Percentiles rank a stretch among this genome's conserved stretches.
Evolutionary conservation across 2,329 filamentous ascomycete genomes (phyloP).

Genomic region (Stenocarpella maydis): DNA sequence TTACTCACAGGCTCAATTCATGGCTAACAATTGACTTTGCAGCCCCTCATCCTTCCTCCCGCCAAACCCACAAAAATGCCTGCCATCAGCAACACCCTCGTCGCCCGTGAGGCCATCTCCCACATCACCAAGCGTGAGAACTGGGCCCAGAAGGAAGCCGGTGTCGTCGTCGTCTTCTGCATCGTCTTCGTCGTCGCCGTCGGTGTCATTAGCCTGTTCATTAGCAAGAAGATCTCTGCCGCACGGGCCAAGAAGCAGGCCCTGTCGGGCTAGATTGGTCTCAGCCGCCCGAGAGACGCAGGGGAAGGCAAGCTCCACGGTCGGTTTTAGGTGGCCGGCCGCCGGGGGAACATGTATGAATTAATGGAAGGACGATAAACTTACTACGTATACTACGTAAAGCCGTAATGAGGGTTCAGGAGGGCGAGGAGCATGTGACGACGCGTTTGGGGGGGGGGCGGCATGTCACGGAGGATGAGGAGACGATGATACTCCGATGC

Average conservation of each 20-base stretch:
- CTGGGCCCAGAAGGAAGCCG: slow-evolving; percentile 65
- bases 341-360: slow-evolving; percentile 22
- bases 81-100: slow-evolving; percentile 44
- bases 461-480: slow-evolving; percentile 4
- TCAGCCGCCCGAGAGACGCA: background rate
- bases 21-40: slow-evolving; percentile 25
- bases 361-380: slow-evolving; percentile 29
- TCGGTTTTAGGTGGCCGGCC: background rate
- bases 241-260: slow-evolving; percentile 38
- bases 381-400: slow-evolving; percentile 26
- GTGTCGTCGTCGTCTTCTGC: slow-evolving; percentile 69
- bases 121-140: slow-evolving; percentile 64
- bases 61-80: slow-evolving; percentile 43
- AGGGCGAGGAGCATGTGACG: background rate
- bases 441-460: too few species aligned
- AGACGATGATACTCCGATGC: slow-evolving; percentile 36
- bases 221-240: slow-evolving; percentile 46
- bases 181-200: slow-evolving; percentile 64
- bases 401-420: slow-evolving; percentile 31
- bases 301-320: background rate
- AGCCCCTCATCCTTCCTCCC: background rate
- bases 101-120: slow-evolving; percentile 46
- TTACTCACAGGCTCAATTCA: too few species aligned
- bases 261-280: background rate
- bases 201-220: slow-evolving; percentile 58